These are phyloP conservation scores for Boletales sp. DNA, from an alignment of 768 basidiomycete species.

Conservation along the genomic window DNA sequence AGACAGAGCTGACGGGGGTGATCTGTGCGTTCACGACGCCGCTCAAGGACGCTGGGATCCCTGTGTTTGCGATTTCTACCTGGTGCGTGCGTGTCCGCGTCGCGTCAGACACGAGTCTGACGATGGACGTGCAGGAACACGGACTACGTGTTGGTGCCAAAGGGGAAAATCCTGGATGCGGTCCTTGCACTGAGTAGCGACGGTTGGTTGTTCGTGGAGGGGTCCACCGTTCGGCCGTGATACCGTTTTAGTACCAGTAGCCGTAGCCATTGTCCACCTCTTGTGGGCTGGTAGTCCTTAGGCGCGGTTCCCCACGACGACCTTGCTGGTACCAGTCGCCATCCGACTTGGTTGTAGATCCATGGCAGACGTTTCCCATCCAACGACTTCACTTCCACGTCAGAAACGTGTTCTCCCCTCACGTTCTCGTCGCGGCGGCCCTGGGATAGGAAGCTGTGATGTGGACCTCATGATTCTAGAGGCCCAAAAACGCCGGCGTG, in stretches of 20 bases:
- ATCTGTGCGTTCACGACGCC: constrained; percentile 52
- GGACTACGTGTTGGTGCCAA: constrained; percentile 58
- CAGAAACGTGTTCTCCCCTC: constrained; percentile 81
- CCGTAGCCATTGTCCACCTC: not conserved
- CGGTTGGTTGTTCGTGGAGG: constrained; percentile 41
- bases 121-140: constrained; percentile 49
- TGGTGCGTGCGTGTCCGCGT: constrained; percentile 40
- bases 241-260: not conserved
- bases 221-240: constrained; percentile 7
- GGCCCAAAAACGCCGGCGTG: constrained; percentile 73
- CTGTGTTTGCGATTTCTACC: constrained; percentile 60
- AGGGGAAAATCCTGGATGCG: constrained; percentile 39
- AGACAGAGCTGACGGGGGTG: constrained; percentile 53
- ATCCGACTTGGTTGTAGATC: not conserved
- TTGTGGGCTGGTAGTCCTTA: not conserved
- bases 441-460: constrained; percentile 76
- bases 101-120: not conserved
- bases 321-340: not conserved
- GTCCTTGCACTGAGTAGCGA: constrained; percentile 42
- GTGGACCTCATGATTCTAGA: constrained; percentile 83
- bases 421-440: constrained; percentile 75
- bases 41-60: constrained; percentile 47
- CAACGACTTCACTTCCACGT: constrained; percentile 38
- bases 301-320: not conserved
- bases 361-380: constrained; percentile 36